Evolutionary conservation across 306 rosid genomes (phyloP), one percentile per base, ranked within the genome.

Genomic region (Cyclanthera cordifolia): DNA sequence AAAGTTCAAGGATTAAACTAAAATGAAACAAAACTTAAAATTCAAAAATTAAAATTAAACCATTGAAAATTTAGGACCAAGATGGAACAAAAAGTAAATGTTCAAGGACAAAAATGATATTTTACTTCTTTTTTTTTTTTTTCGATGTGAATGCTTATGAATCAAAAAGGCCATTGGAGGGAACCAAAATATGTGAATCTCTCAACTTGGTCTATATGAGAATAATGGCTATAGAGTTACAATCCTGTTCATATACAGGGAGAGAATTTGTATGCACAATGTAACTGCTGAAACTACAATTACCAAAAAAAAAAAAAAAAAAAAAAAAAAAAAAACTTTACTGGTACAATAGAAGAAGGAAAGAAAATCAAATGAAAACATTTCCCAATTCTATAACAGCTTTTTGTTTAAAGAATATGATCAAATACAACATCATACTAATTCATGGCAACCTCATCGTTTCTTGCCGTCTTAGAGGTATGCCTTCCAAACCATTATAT

Each of bases 381-480:
- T 32, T 43, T 24, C 70, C 53, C 17, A 43, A 51, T 63, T 63
- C 51, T 63, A 39, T 12, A 19, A 13, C 50, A 65, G 53, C 24
- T 45, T 64, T 64, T 64, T 64, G 12, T 41, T 39, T 3, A 69
- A 69, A 69, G 73, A 69, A 69, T 49, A 69, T 28, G 5, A 65
- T 45, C 21, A 8, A 45, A 65, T 61, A 41, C 75, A 15, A 41
- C 9, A 30, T 30, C 13, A 7, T 77, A 76, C 54, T 21, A 54
- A 17, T 32, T 88, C 87, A 88, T 6, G 90, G 64, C 4, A 68
- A 57, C 79, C 95, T 86, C 51, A 17, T 37, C 12, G 78, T 72
- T 11, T 87, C 91, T 80, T 89, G 96, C 85, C 95, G 87, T 82
- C 96, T 89, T 5, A 89, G 90, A 65, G 96, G 96, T 75, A 92